Evolutionary conservation across 371 early-diverging fungal species (phyloP).

Genomic region (Actinomucor elegans): DNA sequence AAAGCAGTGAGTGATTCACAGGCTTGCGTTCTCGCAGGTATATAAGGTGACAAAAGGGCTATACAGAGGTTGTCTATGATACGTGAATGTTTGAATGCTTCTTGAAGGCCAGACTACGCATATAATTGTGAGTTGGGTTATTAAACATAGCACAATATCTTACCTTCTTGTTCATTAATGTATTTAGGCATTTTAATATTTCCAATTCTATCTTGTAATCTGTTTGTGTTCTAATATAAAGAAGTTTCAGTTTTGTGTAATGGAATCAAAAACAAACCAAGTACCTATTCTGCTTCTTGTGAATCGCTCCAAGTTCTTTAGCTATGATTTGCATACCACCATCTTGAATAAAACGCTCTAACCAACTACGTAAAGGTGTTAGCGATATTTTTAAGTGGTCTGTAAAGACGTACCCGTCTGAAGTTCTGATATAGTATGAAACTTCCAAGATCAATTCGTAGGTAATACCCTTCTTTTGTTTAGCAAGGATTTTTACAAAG

Average conservation of each 20-base stretch:
- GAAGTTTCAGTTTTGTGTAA: too few relatives aligned
- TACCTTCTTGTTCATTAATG: conserved; percentile 72
- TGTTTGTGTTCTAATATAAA: conserved; percentile 54
- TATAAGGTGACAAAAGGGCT: conserved; percentile 78
- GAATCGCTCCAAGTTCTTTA: conserved; percentile 59
- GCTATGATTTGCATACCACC: conserved; percentile 67
- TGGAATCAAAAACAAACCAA: too few relatives aligned
- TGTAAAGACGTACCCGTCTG: conserved; percentile 14
- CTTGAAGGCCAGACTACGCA: conserved; percentile 43
- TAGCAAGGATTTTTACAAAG: conserved; percentile 19
- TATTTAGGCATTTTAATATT: conserved; percentile 78
- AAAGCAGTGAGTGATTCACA: conserved; percentile 81
- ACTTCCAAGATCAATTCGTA: conserved; percentile 23
- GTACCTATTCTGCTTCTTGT: conserved; percentile 42
- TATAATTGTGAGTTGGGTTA: not conserved
- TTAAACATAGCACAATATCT: not conserved
- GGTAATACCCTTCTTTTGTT: conserved; percentile 19
- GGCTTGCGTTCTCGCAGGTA: conserved; percentile 73
- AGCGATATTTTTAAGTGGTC: not conserved
- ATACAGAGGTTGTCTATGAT: conserved; percentile 71
- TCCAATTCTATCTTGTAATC: conserved; percentile 77
- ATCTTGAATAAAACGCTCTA: conserved; percentile 66
- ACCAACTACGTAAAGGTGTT: conserved; percentile 33
- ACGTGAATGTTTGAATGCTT: conserved; percentile 45
- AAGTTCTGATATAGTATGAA: conserved; percentile 23